Conservation (phyloP, 768 basidiomycete species). For the Amanita rimosa region DNA sequence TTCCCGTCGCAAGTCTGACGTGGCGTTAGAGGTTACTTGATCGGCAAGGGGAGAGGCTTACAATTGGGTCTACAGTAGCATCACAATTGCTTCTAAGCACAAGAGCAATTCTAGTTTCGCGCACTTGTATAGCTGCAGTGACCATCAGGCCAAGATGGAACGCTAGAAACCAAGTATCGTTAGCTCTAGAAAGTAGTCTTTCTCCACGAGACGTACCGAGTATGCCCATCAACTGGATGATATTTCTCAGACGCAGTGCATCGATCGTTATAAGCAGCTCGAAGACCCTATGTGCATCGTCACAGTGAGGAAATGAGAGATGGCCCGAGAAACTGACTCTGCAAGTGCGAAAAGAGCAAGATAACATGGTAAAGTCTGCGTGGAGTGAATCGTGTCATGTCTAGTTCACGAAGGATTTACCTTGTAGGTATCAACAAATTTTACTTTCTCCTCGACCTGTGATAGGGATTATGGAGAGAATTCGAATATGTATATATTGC, state of each 20-base stretch:
- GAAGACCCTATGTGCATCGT: constrained; percentile 44
- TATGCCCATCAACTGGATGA: constrained; percentile 69
- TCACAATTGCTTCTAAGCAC: constrained; percentile 26
- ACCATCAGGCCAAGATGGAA: constrained; percentile 71
- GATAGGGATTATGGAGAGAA: constrained; percentile 1
- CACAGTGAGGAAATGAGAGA: not conserved
- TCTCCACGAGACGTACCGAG: constrained; percentile 27
- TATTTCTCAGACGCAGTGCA: constrained; percentile 69
- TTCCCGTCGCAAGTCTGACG: constrained; percentile 35
- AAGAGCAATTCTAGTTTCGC: constrained; percentile 59
- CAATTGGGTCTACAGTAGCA: constrained; percentile 21
- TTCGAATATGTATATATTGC: constrained; percentile 12
- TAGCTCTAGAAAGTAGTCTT: no score
- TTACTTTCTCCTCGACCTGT: constrained; percentile 43
- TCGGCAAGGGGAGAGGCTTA: constrained; percentile 15
- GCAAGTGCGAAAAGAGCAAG: constrained; percentile 76
- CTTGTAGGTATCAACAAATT: constrained; percentile 40
- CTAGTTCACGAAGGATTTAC: constrained; percentile 16
- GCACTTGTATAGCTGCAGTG: constrained; percentile 66
- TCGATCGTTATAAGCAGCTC: constrained; percentile 75
- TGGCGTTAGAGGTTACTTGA: not conserved
- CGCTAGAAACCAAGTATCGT: constrained; percentile 24
- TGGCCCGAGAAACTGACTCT: constrained; percentile 37
- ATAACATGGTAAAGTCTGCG: constrained; percentile 64
- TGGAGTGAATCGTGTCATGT: not conserved